phyloP scores from a whole-genome alignment of 148 eudicot genomes.

The Talinum fruticosum region DNA sequence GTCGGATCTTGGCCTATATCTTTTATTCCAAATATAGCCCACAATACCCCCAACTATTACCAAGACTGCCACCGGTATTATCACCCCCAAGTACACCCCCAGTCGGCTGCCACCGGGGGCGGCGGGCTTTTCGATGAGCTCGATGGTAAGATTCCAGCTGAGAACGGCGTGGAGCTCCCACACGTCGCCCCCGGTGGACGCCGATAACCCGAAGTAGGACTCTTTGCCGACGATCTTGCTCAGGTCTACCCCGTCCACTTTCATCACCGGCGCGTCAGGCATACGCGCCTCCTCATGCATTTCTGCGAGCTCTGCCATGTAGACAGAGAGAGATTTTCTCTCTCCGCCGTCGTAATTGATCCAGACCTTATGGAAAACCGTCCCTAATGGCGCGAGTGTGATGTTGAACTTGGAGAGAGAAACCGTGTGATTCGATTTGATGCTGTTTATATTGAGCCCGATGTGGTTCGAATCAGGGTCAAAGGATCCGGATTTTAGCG shows the following conservation, averaged over 20 bases:
- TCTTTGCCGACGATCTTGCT: slow-evolving; percentile 32
- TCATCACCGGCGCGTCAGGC: slow-evolving; percentile 50
- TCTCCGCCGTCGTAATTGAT: slow-evolving; percentile 64
- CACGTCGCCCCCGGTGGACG: slow-evolving; percentile 46
- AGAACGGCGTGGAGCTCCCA: slow-evolving; percentile 65
- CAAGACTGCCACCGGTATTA: slow-evolving; percentile 21
- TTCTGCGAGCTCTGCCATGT: slow-evolving; percentile 34
- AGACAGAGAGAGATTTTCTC: slow-evolving; percentile 42
- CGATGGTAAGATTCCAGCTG: slow-evolving; percentile 79
- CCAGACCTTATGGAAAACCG: slow-evolving; percentile 63
- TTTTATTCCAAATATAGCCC: slow-evolving; percentile 23
- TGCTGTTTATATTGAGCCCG: slow-evolving; percentile 53
- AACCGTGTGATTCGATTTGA: slow-evolving; percentile 36
- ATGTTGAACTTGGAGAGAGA: slow-evolving; percentile 38
- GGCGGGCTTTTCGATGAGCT: slow-evolving; percentile 21
- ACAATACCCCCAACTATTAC: slow-evolving; percentile 7
- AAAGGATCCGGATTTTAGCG: slow-evolving; percentile 37
- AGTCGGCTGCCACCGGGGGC: neutral
- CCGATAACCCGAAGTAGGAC: slow-evolving; percentile 84
- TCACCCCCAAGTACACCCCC: slow-evolving; percentile 14
- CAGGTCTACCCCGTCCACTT: slow-evolving; percentile 40
- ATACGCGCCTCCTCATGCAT: slow-evolving; percentile 13
- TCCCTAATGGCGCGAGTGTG: slow-evolving; percentile 33
- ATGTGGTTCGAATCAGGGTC: slow-evolving; percentile 85
- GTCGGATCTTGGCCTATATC: slow-evolving; percentile 18